Conservation (phyloP, 2,329 filamentous ascomycete species). For the Pseudopyrenochaeta lycopersici region DNA sequence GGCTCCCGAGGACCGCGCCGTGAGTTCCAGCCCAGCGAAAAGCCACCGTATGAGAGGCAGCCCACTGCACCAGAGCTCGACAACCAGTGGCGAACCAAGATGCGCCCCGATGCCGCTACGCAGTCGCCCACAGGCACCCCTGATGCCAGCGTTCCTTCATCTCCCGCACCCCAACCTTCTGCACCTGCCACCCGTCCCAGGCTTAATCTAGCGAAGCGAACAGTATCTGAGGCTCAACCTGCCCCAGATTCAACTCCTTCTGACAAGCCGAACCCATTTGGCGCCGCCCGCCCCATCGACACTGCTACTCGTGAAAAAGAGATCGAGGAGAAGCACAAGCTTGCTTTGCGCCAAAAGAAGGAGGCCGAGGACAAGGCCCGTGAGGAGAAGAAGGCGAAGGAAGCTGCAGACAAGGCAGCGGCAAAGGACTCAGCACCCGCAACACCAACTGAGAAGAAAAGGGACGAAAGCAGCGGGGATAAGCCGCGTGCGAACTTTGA, state of each 20-base stretch:
- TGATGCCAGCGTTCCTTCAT: constrained; percentile 78
- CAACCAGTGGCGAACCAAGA: constrained; percentile 89
- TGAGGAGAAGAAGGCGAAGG: constrained; percentile 68
- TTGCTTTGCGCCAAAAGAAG: constrained; percentile 80
- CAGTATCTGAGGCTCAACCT: constrained; percentile 77
- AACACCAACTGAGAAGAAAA: constrained; percentile 44
- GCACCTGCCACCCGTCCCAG: constrained; percentile 75
- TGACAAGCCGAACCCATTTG: constrained; percentile 93
- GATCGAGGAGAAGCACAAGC: constrained; percentile 85
- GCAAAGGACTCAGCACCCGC: constrained; percentile 59
- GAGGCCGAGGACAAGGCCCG: constrained; percentile 87
- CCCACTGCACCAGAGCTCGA: constrained; percentile 92
- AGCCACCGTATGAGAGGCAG: constrained; percentile 70
- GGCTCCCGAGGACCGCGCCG: constrained; percentile 82
- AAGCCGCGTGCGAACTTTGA: constrained; percentile 63
- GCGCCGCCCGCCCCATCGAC: constrained; percentile 91
- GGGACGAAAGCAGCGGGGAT: constrained; percentile 50
- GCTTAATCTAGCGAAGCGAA: constrained; percentile 89
- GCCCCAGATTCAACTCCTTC: constrained; percentile 51
- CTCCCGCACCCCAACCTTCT: constrained; percentile 70
- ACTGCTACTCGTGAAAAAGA: constrained; percentile 88
- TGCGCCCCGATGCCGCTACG: constrained; percentile 79
- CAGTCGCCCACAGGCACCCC: constrained; percentile 73
- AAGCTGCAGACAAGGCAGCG: constrained; percentile 65
- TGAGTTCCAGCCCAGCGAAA: constrained; percentile 65